Conservation (phyloP, 495 filamentous ascomycete genomes). For the Staphylotrichum tortipilum region DNA sequence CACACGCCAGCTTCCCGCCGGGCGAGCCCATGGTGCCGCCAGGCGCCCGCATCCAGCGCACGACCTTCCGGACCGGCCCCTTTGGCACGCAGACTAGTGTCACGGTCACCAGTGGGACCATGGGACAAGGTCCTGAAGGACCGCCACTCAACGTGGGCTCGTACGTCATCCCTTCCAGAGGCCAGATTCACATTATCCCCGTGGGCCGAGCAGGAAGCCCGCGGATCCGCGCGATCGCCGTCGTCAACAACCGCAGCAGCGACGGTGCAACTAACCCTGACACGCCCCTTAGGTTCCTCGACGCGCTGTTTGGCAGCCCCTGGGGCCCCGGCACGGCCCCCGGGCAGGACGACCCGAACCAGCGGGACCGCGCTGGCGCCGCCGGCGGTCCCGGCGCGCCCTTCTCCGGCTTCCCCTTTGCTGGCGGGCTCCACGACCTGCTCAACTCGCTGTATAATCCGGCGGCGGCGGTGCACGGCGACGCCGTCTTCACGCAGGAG, state of each 20-base stretch:
- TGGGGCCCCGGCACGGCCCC: not conserved
- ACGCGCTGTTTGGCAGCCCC: constrained; percentile 14
- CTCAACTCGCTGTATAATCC: constrained; percentile 51
- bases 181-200: not conserved
- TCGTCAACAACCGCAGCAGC: no score
- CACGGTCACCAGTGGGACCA: not conserved
- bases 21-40: not conserved
- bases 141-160: not conserved
- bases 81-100: not conserved
- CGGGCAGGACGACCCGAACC: constrained; percentile 2
- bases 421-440: constrained; percentile 28
- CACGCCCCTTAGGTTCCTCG: constrained; percentile 8
- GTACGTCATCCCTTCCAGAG: constrained; percentile 4
- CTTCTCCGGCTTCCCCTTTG: constrained; percentile 19
- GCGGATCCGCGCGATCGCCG: not conserved
- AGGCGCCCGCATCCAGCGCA: constrained; percentile 1
- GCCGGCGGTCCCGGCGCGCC: no score
- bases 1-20: not conserved
- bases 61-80: not conserved
- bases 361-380: constrained; percentile 3
- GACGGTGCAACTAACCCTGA: constrained; percentile 2
- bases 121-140: not conserved
- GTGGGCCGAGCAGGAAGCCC: not conserved
- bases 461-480: constrained; percentile 51
- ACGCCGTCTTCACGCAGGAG: constrained; percentile 89